phyloP scores from a whole-genome alignment of 768 basidiomycete species.

The Pholiota conissans region DNA sequence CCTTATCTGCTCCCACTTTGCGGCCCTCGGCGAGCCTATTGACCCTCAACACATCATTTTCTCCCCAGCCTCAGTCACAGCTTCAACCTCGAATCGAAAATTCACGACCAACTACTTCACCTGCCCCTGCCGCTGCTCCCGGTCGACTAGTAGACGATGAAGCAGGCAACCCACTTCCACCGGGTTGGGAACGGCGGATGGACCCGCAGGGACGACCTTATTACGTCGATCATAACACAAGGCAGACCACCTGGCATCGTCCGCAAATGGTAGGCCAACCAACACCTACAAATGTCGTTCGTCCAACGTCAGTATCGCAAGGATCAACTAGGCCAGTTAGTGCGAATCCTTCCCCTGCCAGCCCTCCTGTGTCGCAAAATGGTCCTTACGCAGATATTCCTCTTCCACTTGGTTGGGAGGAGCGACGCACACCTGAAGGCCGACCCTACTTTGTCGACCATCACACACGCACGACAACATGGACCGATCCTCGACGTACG shows the following conservation, averaged over 20 bases:
- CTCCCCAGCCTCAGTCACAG: background rate
- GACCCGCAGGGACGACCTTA: constrained; percentile 75
- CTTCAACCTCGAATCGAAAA: constrained; percentile 12
- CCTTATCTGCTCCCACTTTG: constrained; percentile 17
- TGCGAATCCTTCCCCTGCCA: constrained; percentile 22
- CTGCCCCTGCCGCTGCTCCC: constrained; percentile 19
- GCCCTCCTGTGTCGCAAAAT: constrained; percentile 30
- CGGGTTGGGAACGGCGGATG: constrained; percentile 81
- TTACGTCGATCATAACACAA: constrained; percentile 85
- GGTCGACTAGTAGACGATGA: constrained; percentile 51
- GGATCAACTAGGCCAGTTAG: constrained; percentile 25
- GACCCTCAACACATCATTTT: constrained; percentile 20
- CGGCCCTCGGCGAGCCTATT: constrained; percentile 27
- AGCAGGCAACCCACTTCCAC: constrained; percentile 62
- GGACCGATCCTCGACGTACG: constrained; percentile 80
- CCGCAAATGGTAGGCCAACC: constrained; percentile 34
- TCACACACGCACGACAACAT: constrained; percentile 87
- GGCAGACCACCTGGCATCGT: constrained; percentile 80
- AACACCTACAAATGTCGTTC: constrained; percentile 16
- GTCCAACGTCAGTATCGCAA: constrained; percentile 26
- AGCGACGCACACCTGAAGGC: constrained; percentile 86
- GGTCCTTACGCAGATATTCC: constrained; percentile 61
- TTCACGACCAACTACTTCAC: constrained; percentile 17
- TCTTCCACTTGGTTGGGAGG: constrained; percentile 90
- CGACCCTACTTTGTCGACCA: constrained; percentile 66